Conservation (phyloP, 164 flowering plant species). For the Malania oleifera region DNA sequence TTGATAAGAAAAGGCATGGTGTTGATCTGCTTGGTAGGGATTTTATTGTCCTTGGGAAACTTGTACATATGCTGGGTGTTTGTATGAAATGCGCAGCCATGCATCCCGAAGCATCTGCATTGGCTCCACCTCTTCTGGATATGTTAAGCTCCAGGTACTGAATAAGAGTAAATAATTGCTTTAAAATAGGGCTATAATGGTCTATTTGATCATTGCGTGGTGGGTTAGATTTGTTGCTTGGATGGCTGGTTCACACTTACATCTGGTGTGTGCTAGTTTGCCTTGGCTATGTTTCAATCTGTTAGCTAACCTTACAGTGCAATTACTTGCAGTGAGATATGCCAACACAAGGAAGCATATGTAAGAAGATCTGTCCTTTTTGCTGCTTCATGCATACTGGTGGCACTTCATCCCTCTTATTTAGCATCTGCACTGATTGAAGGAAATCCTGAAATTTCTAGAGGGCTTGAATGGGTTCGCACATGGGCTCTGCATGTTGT, state of each 20-base stretch:
- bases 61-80: slow-evolving; percentile 85
- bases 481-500: slow-evolving; percentile 70
- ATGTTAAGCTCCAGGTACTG: slow-evolving; percentile 79
- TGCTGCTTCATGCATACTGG: slow-evolving; percentile 70
- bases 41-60: slow-evolving; percentile 88
- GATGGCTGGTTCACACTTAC: background rate
- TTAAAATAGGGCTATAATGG: background rate
- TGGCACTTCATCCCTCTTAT: slow-evolving; percentile 84
- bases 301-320: background rate
- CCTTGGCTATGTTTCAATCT: background rate
- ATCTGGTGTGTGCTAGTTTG: background rate
- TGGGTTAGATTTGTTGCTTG: background rate
- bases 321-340: slow-evolving; percentile 54
- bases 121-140: slow-evolving; percentile 77
- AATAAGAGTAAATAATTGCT: background rate
- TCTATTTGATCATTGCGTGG: background rate
- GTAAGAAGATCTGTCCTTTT: slow-evolving; percentile 87
- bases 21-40: slow-evolving; percentile 91
- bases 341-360: slow-evolving; percentile 75
- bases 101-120: slow-evolving; percentile 95
- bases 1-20: slow-evolving; percentile 93
- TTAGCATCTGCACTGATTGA: slow-evolving; percentile 71
- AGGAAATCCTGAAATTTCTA: slow-evolving; percentile 63
- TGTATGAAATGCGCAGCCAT: slow-evolving; percentile 86
- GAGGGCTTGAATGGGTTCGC: slow-evolving; percentile 94